These are phyloP conservation scores for Waitea zeae DNA, from an alignment of 1,284 basidiomycete species.

Conservation along the genomic window DNA sequence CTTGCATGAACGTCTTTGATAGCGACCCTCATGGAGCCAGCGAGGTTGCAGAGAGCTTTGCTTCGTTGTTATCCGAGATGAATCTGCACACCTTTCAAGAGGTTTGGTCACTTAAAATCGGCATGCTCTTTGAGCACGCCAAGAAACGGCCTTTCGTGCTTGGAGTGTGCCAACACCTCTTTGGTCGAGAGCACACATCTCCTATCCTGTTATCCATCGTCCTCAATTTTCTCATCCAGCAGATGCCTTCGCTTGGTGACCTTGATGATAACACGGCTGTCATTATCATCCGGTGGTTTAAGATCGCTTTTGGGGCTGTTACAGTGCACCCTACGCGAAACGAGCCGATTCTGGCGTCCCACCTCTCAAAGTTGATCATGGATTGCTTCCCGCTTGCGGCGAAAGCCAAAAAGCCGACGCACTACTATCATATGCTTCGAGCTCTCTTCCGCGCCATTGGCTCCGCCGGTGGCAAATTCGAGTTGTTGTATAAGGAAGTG, in stretches of 20 bases:
- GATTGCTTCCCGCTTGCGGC: constrained; percentile 91
- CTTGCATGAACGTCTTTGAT: constrained; percentile 80
- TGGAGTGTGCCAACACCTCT: constrained; percentile 78
- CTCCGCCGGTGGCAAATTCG: constrained; percentile 85
- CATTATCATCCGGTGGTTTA: constrained; percentile 83
- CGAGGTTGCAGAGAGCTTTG: constrained; percentile 81
- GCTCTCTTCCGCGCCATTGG: constrained; percentile 95
- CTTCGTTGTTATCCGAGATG: constrained; percentile 61
- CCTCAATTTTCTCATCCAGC: constrained; percentile 74
- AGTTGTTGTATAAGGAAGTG: constrained; percentile 93
- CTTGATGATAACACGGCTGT: constrained; percentile 71
- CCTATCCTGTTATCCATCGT: constrained; percentile 89
- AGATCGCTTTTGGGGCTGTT: constrained; percentile 91
- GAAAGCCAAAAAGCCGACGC: constrained; percentile 78
- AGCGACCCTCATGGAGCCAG: constrained; percentile 68
- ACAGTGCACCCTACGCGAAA: constrained; percentile 65
- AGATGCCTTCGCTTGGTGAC: constrained; percentile 74
- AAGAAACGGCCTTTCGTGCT: constrained; percentile 70
- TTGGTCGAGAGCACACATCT: constrained; percentile 71
- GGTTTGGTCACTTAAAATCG: constrained; percentile 85
- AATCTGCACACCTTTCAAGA: constrained; percentile 89
- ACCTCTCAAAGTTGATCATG: constrained; percentile 91
- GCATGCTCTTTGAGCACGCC: constrained; percentile 71
- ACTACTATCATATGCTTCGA: constrained; percentile 91
- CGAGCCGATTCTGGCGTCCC: constrained; percentile 84